A percentile compares a stretch with the other conserved stretches of the same genome.
These are phyloP conservation scores for Cercospora beticola DNA, from an alignment of 2,329 filamentous ascomycete species.

Conservation along the genomic window DNA sequence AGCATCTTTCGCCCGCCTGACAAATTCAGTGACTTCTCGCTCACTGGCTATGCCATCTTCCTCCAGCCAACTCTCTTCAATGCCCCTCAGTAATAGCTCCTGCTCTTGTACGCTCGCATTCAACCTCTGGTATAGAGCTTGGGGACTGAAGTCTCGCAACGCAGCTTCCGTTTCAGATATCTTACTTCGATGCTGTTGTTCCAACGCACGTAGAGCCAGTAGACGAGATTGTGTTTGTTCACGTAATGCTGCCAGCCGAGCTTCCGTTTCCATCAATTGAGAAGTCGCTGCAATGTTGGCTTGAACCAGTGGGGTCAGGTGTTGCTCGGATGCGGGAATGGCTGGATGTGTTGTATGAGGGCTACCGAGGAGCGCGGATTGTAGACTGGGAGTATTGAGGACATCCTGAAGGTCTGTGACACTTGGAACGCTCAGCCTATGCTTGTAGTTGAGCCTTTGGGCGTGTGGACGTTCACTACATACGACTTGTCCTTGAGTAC, in stretches of 20 bases:
- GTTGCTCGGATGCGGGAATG: conserved; percentile 62
- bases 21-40: conserved; percentile 82
- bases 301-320: conserved; percentile 63
- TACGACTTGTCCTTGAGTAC: conserved; percentile 80
- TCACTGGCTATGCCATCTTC: conserved; percentile 64
- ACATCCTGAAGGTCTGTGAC: conserved; percentile 76
- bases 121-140: conserved; percentile 79
- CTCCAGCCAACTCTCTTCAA: conserved; percentile 93
- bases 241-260: conserved; percentile 60
- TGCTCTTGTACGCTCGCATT: conserved; percentile 78
- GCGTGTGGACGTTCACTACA: conserved; percentile 33
- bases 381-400: conserved; percentile 62
- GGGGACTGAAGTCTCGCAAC: conserved; percentile 79
- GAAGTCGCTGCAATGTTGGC: conserved; percentile 70
- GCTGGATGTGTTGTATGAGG: conserved; percentile 70
- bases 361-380: conserved; percentile 71
- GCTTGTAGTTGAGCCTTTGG: conserved; percentile 3
- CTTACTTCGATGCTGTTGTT: conserved; percentile 88
- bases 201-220: conserved; percentile 77
- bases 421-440: conserved; percentile 46
- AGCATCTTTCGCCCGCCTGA: conserved; percentile 75
- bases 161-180: conserved; percentile 86
- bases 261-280: conserved; percentile 62
- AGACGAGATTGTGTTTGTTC: conserved; percentile 75
- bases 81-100: conserved; percentile 72